Base-by-base conservation (phyloP, 2,329 filamentous ascomycete genomes). In the Cladophialophora chaetospira region DNA sequence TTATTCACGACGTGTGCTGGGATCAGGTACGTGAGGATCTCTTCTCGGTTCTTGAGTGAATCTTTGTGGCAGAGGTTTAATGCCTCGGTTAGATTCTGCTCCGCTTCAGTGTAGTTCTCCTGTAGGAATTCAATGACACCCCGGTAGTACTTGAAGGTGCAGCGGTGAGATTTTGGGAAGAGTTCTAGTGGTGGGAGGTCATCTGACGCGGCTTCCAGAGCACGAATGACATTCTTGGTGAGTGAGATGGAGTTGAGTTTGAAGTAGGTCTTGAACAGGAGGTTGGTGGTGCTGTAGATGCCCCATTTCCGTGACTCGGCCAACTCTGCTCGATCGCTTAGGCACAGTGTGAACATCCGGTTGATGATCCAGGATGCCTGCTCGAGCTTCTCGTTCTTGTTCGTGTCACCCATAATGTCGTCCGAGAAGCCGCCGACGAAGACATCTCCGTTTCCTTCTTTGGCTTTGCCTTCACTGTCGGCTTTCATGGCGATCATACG, bases 191-290 rank as follows among this genome's bases (percentile, higher is more conserved):
- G 77, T 0, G 94, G 94, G 77, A 99, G 88, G 67, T 99, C 93
- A 42, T 84, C 82, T 58, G 79, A 78, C 53, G 88, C 87, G 10
- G 91, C 92, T 44, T 87, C 82, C 45, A 99, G 80, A 0, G 91
- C 91, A 64, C 88, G 89, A 44, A 99, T 79, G 47, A 97, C 87
- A 64, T 94, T 97, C 70, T 94, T 91, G 15, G 88, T 96, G 17
- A 97, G 79, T n/a, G 85, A 86, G 55, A 95, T 88, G 29, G 88
- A 89, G 74, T 96, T 96, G 62, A 97, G 79, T 77, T 82, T 95
- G 79, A 99, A 99, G 73, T 97, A 97, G 1, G 92, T 97, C 75
- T 97, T 97, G 83, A 99, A 99, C 11, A 97, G 80, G 5, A 99
- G 82, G 70, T 96, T 97, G 68, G 92, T 91, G 63, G 93, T 87